phyloP scores from a whole-genome alignment of 805 yeast genomes.

The Metschnikowia borealis region DNA sequence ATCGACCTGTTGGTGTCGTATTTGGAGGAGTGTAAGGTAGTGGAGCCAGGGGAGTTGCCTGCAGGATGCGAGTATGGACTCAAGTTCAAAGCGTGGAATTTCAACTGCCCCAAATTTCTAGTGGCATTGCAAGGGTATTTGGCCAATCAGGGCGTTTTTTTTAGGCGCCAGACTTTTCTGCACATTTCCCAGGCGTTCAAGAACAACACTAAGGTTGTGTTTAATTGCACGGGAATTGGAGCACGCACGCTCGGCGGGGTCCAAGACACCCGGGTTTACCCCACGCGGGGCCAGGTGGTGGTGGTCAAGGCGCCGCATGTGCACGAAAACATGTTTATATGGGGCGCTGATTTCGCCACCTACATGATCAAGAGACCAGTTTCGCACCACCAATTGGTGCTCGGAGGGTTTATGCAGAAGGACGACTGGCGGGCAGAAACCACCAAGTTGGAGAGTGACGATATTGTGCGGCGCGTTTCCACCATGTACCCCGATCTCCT shows the following conservation, averaged over 20 bases:
- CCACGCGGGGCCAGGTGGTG: slow-evolving; percentile 79
- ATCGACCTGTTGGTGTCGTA: slow-evolving; percentile 46
- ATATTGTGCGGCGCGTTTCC: slow-evolving; percentile 58
- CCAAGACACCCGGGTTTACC: slow-evolving; percentile 55
- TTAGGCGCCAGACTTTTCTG: slow-evolving; percentile 42
- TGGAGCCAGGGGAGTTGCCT: slow-evolving; percentile 42
- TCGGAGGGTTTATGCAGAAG: slow-evolving; percentile 72
- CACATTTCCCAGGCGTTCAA: slow-evolving; percentile 56
- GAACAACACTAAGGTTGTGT: slow-evolving; percentile 42
- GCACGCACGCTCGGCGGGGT: slow-evolving; percentile 64
- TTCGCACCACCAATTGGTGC: slow-evolving; percentile 60
- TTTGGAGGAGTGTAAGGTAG: slow-evolving; percentile 41
- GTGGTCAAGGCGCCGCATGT: slow-evolving; percentile 69
- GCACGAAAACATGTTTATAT: slow-evolving; percentile 51
- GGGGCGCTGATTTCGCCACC: slow-evolving; percentile 60
- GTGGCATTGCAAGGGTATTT: slow-evolving; percentile 44
- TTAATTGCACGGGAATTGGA: slow-evolving; percentile 78
- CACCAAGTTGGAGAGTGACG: slow-evolving; percentile 51
- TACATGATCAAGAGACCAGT: slow-evolving; percentile 71
- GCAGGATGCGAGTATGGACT: slow-evolving; percentile 55
- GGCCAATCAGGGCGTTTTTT: slow-evolving; percentile 46
- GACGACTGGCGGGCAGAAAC: slow-evolving; percentile 62
- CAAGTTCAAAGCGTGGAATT: slow-evolving; percentile 57
- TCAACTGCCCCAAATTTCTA: slow-evolving; percentile 66
- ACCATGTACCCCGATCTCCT: slow-evolving; percentile 48